Base-by-base conservation (phyloP, 495 filamentous ascomycete species). In the Talaromyces liani region DNA sequence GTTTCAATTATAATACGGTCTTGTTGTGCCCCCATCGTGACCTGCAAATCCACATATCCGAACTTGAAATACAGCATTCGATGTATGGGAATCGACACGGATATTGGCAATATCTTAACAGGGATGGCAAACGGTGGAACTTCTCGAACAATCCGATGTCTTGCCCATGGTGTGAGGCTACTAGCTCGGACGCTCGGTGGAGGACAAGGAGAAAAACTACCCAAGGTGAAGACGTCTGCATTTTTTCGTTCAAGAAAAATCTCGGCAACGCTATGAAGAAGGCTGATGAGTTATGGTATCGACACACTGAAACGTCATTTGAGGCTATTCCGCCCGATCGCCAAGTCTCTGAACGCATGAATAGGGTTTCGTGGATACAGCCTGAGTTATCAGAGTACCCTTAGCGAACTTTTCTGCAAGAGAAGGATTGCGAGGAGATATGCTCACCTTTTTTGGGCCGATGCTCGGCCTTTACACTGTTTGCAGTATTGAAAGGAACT, bases 401-500 rank as follows among this genome's bases (percentile, higher is more conserved):
- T 51, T 51, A 51, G 47, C 47, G 16, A 51, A 49, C 22, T 24
- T 51, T 18, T 22, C 47, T 51, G 16, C 47, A 51, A 18, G 47
- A 51, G 47, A 18, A 49, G 20, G 45, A 51, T 18, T 51, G 16
- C 9, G n/a, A 51, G 47, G 47, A 51, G 16, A 51, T 16, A 18
- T 51, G 47, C 47, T 51, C 20, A 51, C 47, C n/a, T 18, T 51
- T 18, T 51, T 7, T 18, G n/a, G 47, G 47, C 47, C 47, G 16
- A 20, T 51, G 2, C 47, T 22, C 14, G 6, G 47, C 6, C 47
- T 51, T n/a, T 20, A 51, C 47, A 51, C 45, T n/a, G 45, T 49
- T 14, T 14, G 45, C 45, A 49, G 45, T 49, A 49, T 49, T 51
- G 47, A 51, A 22, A 22, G 47, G 63, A 67, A 63, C 63, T 69